phyloP scores from a whole-genome alignment of 2,329 filamentous ascomycete species.

The Penicillium sp. region DNA sequence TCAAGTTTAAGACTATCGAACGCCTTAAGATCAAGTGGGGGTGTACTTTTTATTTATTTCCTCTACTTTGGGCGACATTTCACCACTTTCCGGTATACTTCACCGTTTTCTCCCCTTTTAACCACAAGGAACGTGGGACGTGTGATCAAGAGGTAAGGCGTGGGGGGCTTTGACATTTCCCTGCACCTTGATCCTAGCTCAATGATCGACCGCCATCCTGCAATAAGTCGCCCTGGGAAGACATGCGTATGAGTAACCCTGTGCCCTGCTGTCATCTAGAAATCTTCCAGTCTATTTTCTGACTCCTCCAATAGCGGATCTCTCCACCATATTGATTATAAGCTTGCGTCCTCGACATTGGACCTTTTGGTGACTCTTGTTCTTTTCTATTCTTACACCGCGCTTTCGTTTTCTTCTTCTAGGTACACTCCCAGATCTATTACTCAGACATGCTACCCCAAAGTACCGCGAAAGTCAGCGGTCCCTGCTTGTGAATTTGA shows the following conservation, averaged over 20 bases:
- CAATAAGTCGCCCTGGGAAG: conserved; percentile 36
- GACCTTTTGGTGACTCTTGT: conserved; percentile 22
- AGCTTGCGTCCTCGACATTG: conserved; percentile 29
- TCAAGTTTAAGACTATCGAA: conserved; percentile 5
- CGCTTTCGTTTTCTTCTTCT: conserved; percentile 10
- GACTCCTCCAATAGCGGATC: conserved; percentile 40
- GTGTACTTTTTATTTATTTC: background rate
- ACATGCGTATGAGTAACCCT: conserved; percentile 39
- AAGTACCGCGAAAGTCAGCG: conserved; percentile 23
- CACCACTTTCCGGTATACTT: conserved; percentile 28
- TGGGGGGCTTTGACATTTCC: conserved; percentile 24
- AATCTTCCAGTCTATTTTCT: conserved; percentile 37
- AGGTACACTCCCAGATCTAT: conserved; percentile 7
- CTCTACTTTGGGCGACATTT: conserved; percentile 19
- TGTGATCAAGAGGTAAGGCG: conserved; percentile 22
- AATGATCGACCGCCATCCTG: conserved; percentile 40
- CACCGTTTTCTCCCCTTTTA: conserved; percentile 23
- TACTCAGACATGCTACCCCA: conserved; percentile 32
- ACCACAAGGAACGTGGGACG: conserved; percentile 18
- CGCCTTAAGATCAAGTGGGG: background rate
- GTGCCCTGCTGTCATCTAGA: conserved; percentile 40
- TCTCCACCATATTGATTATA: conserved; percentile 34
- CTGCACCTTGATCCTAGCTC: conserved; percentile 34
- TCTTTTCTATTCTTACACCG: conserved; percentile 15
- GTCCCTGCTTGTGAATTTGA: conserved; percentile 27